These are phyloP conservation scores for Colletotrichum phormii DNA, from an alignment of 2,329 filamentous ascomycete genomes.

Conservation along the genomic window DNA sequence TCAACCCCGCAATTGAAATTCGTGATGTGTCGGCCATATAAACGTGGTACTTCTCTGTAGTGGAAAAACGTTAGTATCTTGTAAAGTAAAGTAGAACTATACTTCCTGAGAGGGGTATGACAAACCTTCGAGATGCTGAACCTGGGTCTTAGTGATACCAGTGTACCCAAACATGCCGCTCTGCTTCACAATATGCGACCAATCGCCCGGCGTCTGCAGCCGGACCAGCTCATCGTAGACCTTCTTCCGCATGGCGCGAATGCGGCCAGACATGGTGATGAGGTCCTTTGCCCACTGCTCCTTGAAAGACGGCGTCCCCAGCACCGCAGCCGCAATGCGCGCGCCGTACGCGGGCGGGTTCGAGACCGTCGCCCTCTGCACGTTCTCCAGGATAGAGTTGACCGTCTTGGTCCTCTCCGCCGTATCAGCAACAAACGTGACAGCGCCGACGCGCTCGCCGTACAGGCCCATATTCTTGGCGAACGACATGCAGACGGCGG, in stretches of 20 bases:
- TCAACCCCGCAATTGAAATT: conserved; percentile 53
- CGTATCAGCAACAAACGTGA: conserved; percentile 42
- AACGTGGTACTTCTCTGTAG: conserved; percentile 47
- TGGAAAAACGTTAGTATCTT: fast-evolving
- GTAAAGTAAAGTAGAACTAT: background rate
- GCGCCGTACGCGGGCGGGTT: conserved; percentile 51
- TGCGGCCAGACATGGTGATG: conserved; percentile 49
- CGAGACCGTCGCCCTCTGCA: conserved; percentile 48
- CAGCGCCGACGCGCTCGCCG: conserved; percentile 49
- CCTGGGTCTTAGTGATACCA: conserved; percentile 61
- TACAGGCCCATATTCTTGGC: conserved; percentile 68
- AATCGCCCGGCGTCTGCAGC: conserved; percentile 49
- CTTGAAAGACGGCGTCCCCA: conserved; percentile 42
- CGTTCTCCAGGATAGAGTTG: conserved; percentile 45
- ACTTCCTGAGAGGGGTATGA: background rate
- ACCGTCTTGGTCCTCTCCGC: conserved; percentile 35
- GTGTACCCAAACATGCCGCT: conserved; percentile 57
- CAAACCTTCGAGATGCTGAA: conserved; percentile 49
- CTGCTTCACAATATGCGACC: conserved; percentile 51
- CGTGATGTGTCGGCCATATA: conserved; percentile 53
- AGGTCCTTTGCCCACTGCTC: conserved; percentile 50
- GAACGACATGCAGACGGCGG: conserved; percentile 69
- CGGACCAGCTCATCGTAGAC: conserved; percentile 47
- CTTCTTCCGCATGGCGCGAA: conserved; percentile 48
- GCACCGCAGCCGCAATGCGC: conserved; percentile 47